These are phyloP conservation scores for Rubia balearica DNA, from an alignment of 305 asterid genomes.

Conservation along the genomic window DNA sequence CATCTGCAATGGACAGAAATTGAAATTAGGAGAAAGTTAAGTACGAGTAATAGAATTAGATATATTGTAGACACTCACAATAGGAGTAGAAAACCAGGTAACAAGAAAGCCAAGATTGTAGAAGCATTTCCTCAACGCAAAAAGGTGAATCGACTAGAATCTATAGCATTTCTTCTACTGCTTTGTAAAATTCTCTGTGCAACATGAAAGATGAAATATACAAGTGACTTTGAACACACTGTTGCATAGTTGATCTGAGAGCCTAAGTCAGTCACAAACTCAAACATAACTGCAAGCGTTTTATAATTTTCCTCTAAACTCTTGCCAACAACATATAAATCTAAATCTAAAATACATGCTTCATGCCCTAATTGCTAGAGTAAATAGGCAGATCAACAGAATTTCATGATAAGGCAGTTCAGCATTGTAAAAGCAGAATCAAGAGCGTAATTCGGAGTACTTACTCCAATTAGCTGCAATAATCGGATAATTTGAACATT, in stretches of 20 bases:
- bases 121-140: neutral
- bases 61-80: neutral
- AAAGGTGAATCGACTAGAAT: neutral
- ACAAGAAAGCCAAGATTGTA: neutral
- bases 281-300: neutral
- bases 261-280: neutral
- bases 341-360: neutral
- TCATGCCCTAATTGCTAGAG: slow-evolving; percentile 7
- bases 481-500: slow-evolving; percentile 21
- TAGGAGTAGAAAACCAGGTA: neutral
- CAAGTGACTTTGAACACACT: neutral
- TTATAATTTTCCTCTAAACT: neutral
- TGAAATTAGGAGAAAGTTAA: slow-evolving; percentile 19
- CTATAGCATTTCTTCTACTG: neutral
- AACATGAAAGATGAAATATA: neutral
- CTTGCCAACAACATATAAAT: neutral
- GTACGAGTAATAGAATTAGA: slow-evolving; percentile 3
- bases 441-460: slow-evolving; percentile 11
- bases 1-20: slow-evolving; percentile 49
- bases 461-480: slow-evolving; percentile 60
- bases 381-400: neutral
- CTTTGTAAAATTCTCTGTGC: neutral
- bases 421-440: neutral
- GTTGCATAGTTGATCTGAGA: slow-evolving; percentile 23
- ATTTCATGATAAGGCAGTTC: neutral